Evolutionary conservation across 192 early-diverging fungal species (phyloP).

Genomic region (Geranomyces michiganensis): DNA sequence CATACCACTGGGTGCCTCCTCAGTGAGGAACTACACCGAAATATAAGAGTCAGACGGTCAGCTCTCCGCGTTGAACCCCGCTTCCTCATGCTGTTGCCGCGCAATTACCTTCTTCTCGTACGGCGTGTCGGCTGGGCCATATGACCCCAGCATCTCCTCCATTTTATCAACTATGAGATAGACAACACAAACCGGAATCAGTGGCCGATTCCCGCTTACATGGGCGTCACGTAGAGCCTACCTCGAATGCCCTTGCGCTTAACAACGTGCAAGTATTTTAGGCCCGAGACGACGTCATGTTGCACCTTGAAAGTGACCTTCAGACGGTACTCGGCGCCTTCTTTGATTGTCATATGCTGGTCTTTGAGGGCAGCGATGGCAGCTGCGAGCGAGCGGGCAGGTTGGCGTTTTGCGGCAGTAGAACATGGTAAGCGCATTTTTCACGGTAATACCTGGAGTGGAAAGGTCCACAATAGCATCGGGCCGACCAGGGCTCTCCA

Average conservation of each 20-base stretch:
- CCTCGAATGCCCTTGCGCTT: slow-evolving; percentile 81
- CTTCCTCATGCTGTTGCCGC: too few species aligned
- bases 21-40: slow-evolving; percentile 63
- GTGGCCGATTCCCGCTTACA: not conserved
- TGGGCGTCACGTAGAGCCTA: slow-evolving; percentile 23
- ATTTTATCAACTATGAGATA: slow-evolving; percentile 74
- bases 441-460: slow-evolving; percentile 70
- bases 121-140: slow-evolving; percentile 75
- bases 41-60: not conserved
- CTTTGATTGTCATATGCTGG: slow-evolving; percentile 88
- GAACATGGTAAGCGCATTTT: too few species aligned
- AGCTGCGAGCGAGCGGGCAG: too few species aligned
- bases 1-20: slow-evolving; percentile 92
- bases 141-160: slow-evolving; percentile 97
- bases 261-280: slow-evolving; percentile 93
- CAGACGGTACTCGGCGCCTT: slow-evolving; percentile 90
- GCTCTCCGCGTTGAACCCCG: too few species aligned
- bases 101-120: slow-evolving; percentile 77
- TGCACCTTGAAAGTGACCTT: slow-evolving; percentile 94
- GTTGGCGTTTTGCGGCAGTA: too few species aligned
- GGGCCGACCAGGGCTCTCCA: slow-evolving; percentile 72
- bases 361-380: slow-evolving; percentile 71
- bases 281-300: slow-evolving; percentile 91
- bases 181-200: not conserved
- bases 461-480: slow-evolving; percentile 83